Conservation (phyloP, 1,284 basidiomycete species). For the Porphyrellus sp. region DNA sequence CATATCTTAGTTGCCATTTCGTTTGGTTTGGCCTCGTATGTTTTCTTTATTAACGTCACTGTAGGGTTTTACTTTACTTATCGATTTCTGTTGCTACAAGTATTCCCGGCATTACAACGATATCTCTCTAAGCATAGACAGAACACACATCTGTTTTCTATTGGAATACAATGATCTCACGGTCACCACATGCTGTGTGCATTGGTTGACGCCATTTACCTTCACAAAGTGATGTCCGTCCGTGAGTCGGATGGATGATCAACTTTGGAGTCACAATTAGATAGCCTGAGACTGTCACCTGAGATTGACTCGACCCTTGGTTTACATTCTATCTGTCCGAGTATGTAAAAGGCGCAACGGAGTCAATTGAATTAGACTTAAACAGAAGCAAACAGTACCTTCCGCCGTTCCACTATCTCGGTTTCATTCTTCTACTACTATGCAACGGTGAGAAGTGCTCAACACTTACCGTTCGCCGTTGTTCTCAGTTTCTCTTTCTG, state of each 20-base stretch:
- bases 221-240: background rate
- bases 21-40: slow-evolving; percentile 24
- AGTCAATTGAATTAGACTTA: slow-evolving; percentile 21
- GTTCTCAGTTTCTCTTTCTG: background rate
- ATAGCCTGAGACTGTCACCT: background rate
- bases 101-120: slow-evolving; percentile 32
- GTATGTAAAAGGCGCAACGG: slow-evolving; percentile 12
- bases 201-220: background rate
- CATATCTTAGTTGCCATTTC: slow-evolving; percentile 24
- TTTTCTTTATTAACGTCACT: slow-evolving; percentile 30
- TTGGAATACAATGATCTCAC: slow-evolving; percentile 9
- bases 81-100: slow-evolving; percentile 32
- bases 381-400: slow-evolving; percentile 26
- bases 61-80: slow-evolving; percentile 31
- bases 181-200: background rate
- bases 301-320: background rate
- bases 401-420: background rate
- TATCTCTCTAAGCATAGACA: slow-evolving; percentile 34
- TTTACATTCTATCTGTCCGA: background rate
- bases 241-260: background rate
- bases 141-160: slow-evolving; percentile 21
- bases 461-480: too few relatives aligned
- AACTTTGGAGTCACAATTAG: background rate
- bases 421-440: slow-evolving; percentile 3
- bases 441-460: too few relatives aligned